Base-by-base conservation (phyloP, 2,329 filamentous ascomycete species). In the Cladosporium velox region DNA sequence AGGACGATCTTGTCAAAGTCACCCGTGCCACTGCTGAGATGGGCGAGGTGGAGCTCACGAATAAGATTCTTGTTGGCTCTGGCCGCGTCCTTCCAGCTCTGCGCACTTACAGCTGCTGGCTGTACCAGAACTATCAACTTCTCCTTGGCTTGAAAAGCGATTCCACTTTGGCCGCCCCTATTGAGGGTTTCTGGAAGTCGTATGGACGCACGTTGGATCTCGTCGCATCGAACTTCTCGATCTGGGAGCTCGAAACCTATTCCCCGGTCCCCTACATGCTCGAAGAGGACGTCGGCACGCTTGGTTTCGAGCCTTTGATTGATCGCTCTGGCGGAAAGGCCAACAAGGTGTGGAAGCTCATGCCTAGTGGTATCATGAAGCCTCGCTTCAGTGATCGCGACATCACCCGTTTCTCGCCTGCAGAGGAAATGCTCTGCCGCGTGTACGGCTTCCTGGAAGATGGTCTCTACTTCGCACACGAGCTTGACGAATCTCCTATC, bases 21-120 rank as follows among this genome's bases (percentile, higher is more conserved):
- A 55, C 59, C 21, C 54, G 41, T 7, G 57, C 55, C 11, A 61
- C 55, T 30, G 35, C 58, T 5, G 49, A 62, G 6, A 44, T 66
- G 57, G 64, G 41, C 15, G 64, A 59, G 14, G 54, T 65, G 21
- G 66, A 67, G 35, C 76, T 76, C 72, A 77, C 76, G 1, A 83
- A 85, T 60, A 85, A 84, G 66, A 80, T 90, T 54, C 87, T 86
- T 12, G 82, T 83, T 4, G 81, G 87, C 63, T 83, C 84, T n/a
- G 84, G 86, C 38, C 84, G 87, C 66, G 80, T 90, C 55, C 79
- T 91, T 26, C 88, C 89, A 4, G 84, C 83, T 35, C 79, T 91
- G 57, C 86, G 89, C 15, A 80, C 90, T 54, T 91, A 91, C 75
- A 90, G 87, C 74, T 85, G 85, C 15, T 91, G 89, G 89, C 80